Conservation (phyloP, 2,329 filamentous ascomycete genomes). For the Fusarium fracticaudum region DNA sequence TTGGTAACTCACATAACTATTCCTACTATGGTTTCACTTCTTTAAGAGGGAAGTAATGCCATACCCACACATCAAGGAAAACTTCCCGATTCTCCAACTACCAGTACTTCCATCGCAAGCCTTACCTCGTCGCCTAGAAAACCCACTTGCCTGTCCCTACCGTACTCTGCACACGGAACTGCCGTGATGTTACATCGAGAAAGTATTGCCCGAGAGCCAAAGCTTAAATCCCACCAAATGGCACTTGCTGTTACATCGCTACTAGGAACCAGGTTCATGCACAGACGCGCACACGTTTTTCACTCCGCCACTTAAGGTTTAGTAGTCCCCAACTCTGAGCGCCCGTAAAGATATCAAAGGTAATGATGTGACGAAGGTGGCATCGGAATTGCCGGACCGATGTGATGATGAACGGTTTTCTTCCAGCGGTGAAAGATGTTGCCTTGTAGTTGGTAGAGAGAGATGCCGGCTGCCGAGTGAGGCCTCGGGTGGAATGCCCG, state of each 20-base stretch:
- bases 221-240: not conserved
- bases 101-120: not conserved
- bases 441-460: fast-evolving
- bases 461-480: not conserved
- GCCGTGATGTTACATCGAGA: not conserved
- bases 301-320: not conserved
- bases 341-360: not conserved
- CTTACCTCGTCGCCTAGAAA: not conserved
- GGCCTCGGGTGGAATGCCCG: not conserved
- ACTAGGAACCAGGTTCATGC: not conserved
- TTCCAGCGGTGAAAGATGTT: not conserved
- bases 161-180: not conserved
- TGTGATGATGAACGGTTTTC: too few relatives aligned
- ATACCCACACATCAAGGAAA: not conserved
- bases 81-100: fast-evolving
- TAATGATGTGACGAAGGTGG: not conserved
- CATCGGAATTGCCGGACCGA: not conserved
- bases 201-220: not conserved
- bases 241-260: not conserved
- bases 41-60: fast-evolving
- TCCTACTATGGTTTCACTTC: not conserved
- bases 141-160: not conserved
- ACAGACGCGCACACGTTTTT: not conserved
- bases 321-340: fast-evolving
- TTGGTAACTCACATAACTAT: too few relatives aligned